Base-by-base conservation (phyloP, 2,329 filamentous ascomycete species). In the Emydomyces testavorans region DNA sequence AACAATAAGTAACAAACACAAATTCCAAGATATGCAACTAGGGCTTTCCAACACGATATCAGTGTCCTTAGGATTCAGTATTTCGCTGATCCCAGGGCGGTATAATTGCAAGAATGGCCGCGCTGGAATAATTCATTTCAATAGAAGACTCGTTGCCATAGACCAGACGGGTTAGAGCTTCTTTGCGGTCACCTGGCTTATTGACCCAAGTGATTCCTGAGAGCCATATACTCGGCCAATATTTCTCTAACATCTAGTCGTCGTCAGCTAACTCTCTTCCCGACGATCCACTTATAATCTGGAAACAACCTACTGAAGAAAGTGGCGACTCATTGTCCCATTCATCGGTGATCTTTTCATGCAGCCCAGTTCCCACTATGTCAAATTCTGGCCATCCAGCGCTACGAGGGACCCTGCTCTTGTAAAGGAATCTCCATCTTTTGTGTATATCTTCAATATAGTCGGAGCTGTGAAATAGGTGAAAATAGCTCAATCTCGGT, bases 61-160 rank as follows among this genome's bases (percentile, higher is more conserved):
- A 24, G 11, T 18, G 6, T 23, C 21, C 16, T 18, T 39, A 10
- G 16, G 6, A 21, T 18, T 32, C 24, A 7, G 16, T 32, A 10
- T 38, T 32, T 38, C 41, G 40, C 13, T 46, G 23, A 16, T 26
- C 32, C 48, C 38, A 50, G 20, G 48, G 41, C 13, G 48, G 48
- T 10, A 50, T 34, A 28, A 50, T 34, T 11, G 48, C 48, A 40
- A 50, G 34, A 34, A 50, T 50, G 11, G 48, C 48, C 15, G 42
- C 40, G 24, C 35, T 45, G 7, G 48, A 50, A 29, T 50, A 50
- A 16, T 3, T 15, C 2, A 13, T 40, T 10, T 38, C 24, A 2
- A 35, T 28, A 10, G 20, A 38, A 16, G 48, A 8, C 29, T 50
- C 36, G 29, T 50, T 50, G 11, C 48, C 42, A 41, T 50, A 44